These are phyloP conservation scores for Talaromyces adpressus DNA, from an alignment of 495 filamentous ascomycete genomes.

Conservation along the genomic window DNA sequence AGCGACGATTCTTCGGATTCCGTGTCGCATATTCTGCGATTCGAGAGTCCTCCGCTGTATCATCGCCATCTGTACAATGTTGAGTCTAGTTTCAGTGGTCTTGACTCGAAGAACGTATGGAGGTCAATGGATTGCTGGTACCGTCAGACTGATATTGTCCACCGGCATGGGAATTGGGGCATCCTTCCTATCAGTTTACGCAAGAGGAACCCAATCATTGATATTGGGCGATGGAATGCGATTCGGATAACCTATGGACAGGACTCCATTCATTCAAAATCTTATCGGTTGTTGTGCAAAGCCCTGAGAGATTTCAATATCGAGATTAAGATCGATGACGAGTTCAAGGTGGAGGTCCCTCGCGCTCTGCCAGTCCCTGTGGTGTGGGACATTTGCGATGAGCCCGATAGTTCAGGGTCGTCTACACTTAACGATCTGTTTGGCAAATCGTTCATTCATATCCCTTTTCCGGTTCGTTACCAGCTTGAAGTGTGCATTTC, in stretches of 20 bases:
- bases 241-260: conserved; percentile 25
- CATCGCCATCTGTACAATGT: conserved; percentile 47
- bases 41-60: conserved; percentile 60
- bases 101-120: conserved; percentile 46
- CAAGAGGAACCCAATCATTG: conserved; percentile 52
- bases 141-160: conserved; percentile 64
- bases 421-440: conserved; percentile 26
- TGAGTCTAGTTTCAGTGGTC: conserved; percentile 31
- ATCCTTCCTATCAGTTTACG: conserved; percentile 48
- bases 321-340: conserved; percentile 22
- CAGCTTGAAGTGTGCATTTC: conserved; percentile 92
- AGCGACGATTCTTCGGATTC: conserved; percentile 21
- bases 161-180: conserved; percentile 25
- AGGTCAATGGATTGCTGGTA: conserved; percentile 63
- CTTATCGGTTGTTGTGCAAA: conserved; percentile 37
- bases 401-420: conserved; percentile 15
- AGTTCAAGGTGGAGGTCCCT: conserved; percentile 19
- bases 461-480: conserved; percentile 74
- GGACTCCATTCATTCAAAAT: conserved; percentile 20
- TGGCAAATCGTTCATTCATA: conserved; percentile 29
- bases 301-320: conserved; percentile 75
- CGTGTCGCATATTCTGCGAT: conserved; percentile 46
- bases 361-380: conserved; percentile 20
- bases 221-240: conserved; percentile 55
- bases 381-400: conserved; percentile 56